Base-by-base conservation (phyloP, 352 stramenopile species). In the Pelagophyceae sp. region DNA sequence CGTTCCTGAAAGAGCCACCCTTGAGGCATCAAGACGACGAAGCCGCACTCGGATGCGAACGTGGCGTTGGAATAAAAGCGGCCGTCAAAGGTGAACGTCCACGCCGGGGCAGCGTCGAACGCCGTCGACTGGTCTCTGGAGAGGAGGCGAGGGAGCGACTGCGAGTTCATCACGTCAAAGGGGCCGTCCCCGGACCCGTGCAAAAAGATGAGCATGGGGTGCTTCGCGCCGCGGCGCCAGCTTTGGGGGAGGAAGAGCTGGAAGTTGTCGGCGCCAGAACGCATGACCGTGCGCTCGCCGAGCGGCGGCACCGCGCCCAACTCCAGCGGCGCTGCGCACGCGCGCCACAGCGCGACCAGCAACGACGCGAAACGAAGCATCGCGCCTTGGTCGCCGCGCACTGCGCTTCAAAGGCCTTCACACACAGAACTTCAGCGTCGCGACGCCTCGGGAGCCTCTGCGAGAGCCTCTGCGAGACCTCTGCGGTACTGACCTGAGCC, bases 121-220 rank as follows among this genome's bases (percentile, higher is more conserved):
- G 5, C 38, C 67, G 67, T 74, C 67, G 67, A 74, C 67, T 74
- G 67, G 38, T 74, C 67, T 3, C 33, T 0, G 20, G 33, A 54
- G 17, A 74, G 67, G 17, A 74, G 67, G 17, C 67, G 67, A 11
- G 67, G 67, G 35, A 74, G 67, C 2, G 33, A 54, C 67, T 74
- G 67, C 17, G 17, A 40, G 67, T 74, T 74, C 67, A 74, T 74
- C 1, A 74, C 67, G 35, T 51, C 67, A 6, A 31, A 74, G 20
- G 33, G 5, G 35, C 67, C 67, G 67, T 74, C 67, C 15, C 67
- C 67, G 27, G 67, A 11, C 15, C 67, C 67, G n/a, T 74, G 67
- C 67, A 74, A 37, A 58, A 74, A 74, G 15, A 74, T 31, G 35
- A 74, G 38, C 67, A 74, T 74, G 20, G 67, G 67, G 35, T 37